Evolutionary conservation across 306 rosid species (phyloP).

Genomic region (Ziziphus jujuba): DNA sequence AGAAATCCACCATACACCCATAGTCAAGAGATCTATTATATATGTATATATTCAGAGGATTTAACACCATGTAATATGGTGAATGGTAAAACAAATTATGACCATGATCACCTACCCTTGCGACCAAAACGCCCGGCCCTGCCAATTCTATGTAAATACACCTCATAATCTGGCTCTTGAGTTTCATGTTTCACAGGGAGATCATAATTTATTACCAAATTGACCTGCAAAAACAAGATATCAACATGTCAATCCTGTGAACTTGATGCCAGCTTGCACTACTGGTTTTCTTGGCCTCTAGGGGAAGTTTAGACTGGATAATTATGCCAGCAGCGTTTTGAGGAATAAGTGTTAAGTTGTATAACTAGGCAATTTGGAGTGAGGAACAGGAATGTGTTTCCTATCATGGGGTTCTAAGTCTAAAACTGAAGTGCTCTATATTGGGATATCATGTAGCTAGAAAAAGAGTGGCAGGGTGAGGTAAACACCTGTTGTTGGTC

Average conservation of each 20-base stretch:
- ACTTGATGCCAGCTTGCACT: neutral
- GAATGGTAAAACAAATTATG: neutral
- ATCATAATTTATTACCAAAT: slow-evolving; percentile 83
- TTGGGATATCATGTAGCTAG: neutral
- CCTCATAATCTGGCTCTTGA: slow-evolving; percentile 77
- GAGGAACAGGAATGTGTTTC: too few relatives aligned
- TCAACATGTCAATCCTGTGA: slow-evolving; percentile 6
- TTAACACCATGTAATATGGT: too few relatives aligned
- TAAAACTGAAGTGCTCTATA: too few relatives aligned
- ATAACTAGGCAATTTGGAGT: too few relatives aligned
- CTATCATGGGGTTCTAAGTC: too few relatives aligned
- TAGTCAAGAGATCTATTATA: neutral
- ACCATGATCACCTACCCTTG: slow-evolving; percentile 51
- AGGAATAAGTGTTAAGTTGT: too few relatives aligned
- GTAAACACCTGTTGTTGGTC: slow-evolving; percentile 83
- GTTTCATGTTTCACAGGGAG: slow-evolving; percentile 57
- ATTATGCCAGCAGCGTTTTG: too few relatives aligned
- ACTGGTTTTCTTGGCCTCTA: too few relatives aligned
- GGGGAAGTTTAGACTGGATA: too few relatives aligned
- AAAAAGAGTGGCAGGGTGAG: neutral
- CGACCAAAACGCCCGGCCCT: slow-evolving; percentile 94
- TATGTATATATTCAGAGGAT: too few relatives aligned
- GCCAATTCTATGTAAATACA: slow-evolving; percentile 83
- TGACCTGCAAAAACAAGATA: slow-evolving; percentile 44
- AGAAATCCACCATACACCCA: neutral